phyloP scores from a whole-genome alignment of 768 basidiomycete species.

The Lactifluus echinatus region DNA sequence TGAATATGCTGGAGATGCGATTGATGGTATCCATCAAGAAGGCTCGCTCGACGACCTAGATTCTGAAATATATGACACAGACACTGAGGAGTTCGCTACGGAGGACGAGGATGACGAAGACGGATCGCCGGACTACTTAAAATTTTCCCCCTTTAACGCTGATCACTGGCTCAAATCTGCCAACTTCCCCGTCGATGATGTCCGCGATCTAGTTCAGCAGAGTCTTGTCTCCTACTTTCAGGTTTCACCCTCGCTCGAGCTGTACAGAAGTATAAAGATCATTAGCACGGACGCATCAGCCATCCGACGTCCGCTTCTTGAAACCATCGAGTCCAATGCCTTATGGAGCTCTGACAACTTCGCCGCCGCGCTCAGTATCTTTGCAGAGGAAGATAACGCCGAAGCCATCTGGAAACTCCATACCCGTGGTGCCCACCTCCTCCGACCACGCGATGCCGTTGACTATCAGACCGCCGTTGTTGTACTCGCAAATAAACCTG shows the following conservation, averaged over 20 bases:
- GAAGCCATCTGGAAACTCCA: conserved; percentile 36
- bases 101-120: neutral
- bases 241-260: conserved; percentile 36
- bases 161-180: conserved; percentile 44
- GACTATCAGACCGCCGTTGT: conserved; percentile 39
- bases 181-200: conserved; percentile 31
- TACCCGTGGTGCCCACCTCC: conserved; percentile 39
- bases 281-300: conserved; percentile 27
- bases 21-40: neutral
- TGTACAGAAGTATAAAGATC: conserved; percentile 37
- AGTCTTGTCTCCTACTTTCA: conserved; percentile 43
- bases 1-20: neutral
- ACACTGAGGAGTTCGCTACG: neutral
- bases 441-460: conserved; percentile 50
- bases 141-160: conserved; percentile 32
- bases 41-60: neutral
- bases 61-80: neutral
- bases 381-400: conserved; percentile 31
- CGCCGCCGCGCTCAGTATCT: conserved; percentile 46
- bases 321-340: conserved; percentile 34
- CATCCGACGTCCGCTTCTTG: conserved; percentile 24
- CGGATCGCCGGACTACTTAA: conserved; percentile 9
- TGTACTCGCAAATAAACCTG: conserved; percentile 29
- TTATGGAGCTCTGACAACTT: conserved; percentile 43
- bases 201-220: conserved; percentile 39